Evolutionary conservation across 2,329 filamentous ascomycete genomes (phyloP).

Genomic region (Pseudophaeomoniella oleicola): DNA sequence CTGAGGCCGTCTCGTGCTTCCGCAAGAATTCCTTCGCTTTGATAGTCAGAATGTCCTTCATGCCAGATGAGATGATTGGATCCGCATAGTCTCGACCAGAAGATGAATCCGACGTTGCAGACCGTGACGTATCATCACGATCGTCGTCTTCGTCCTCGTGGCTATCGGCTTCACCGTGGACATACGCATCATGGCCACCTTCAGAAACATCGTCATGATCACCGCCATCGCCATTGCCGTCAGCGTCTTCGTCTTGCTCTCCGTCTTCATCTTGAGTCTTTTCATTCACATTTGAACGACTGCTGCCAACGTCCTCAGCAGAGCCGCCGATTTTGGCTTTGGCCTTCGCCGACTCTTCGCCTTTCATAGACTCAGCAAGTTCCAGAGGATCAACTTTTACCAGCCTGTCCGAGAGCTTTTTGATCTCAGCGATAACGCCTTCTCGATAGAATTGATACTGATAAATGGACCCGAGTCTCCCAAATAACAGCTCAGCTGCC

Average conservation of each 20-base stretch:
- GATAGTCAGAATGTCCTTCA: conserved; percentile 58
- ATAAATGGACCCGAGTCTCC: conserved; percentile 74
- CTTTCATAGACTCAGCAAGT: conserved; percentile 5
- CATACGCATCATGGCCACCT: conserved; percentile 29
- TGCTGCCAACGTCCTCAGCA: conserved; percentile 17
- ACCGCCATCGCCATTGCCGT: conserved; percentile 36
- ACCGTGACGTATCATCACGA: conserved; percentile 45
- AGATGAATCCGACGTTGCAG: conserved; percentile 49
- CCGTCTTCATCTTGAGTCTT: conserved; percentile 29
- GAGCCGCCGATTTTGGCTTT: conserved; percentile 10
- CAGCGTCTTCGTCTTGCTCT: conserved; percentile 37
- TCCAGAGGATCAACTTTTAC: conserved; percentile 14
- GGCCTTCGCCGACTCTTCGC: background rate
- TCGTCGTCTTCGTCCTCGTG: conserved; percentile 30
- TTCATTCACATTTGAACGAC: conserved; percentile 17
- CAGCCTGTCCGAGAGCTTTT: conserved; percentile 50
- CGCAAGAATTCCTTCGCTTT: conserved; percentile 75
- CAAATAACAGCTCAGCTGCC: conserved; percentile 75
- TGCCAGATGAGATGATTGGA: conserved; percentile 28
- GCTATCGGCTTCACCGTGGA: conserved; percentile 20
- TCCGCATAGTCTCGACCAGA: conserved; percentile 24
- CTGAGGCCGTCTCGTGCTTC: conserved; percentile 63
- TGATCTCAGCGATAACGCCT: conserved; percentile 84
- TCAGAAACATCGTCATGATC: conserved; percentile 36
- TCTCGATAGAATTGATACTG: conserved; percentile 95